A percentile compares a stretch with the other conserved stretches of the same genome.
These are phyloP conservation scores for Hydnum rufescens DNA, from an alignment of 768 basidiomycete species.

Conservation along the genomic window DNA sequence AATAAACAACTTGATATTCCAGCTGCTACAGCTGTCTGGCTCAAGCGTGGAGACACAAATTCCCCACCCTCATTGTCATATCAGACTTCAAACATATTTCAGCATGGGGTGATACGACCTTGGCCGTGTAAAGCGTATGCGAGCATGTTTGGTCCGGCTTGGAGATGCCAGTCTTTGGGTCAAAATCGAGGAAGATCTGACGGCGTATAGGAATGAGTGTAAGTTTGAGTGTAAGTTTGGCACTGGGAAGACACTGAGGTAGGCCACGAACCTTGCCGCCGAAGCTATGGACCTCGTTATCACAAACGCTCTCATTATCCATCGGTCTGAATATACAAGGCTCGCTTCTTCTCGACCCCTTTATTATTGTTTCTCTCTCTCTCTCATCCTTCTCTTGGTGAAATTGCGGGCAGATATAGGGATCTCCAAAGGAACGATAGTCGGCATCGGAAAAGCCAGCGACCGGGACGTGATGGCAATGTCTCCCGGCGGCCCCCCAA, in stretches of 20 bases:
- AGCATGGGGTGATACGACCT: conserved; percentile 33
- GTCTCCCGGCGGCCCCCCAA: conserved; percentile 48
- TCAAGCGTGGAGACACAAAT: conserved; percentile 86
- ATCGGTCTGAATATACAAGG: conserved; percentile 94
- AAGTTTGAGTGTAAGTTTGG: too few relatives aligned
- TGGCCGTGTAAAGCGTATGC: conserved; percentile 42
- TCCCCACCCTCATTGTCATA: conserved; percentile 62
- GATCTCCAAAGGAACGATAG: conserved; percentile 61
- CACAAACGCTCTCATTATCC: conserved; percentile 84
- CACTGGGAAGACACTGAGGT: conserved; percentile 61
- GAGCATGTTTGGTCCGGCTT: conserved; percentile 84
- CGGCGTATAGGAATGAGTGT: conserved; percentile 86
- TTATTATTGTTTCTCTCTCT: background rate
- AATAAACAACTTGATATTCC: conserved; percentile 81
- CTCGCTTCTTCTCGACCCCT: conserved; percentile 13
- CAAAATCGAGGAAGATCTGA: conserved; percentile 73
- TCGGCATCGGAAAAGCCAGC: conserved; percentile 89
- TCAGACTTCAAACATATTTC: conserved; percentile 49
- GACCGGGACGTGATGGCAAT: conserved; percentile 79
- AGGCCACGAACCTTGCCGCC: conserved; percentile 76
- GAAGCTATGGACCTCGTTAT: conserved; percentile 81
- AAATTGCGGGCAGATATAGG: conserved; percentile 74
- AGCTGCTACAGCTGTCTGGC: conserved; percentile 87
- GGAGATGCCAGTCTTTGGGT: conserved; percentile 87
- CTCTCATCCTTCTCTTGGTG: background rate